phyloP scores from a whole-genome alignment of 176 grass and related monocot species.

The Triticum aestivum region DNA sequence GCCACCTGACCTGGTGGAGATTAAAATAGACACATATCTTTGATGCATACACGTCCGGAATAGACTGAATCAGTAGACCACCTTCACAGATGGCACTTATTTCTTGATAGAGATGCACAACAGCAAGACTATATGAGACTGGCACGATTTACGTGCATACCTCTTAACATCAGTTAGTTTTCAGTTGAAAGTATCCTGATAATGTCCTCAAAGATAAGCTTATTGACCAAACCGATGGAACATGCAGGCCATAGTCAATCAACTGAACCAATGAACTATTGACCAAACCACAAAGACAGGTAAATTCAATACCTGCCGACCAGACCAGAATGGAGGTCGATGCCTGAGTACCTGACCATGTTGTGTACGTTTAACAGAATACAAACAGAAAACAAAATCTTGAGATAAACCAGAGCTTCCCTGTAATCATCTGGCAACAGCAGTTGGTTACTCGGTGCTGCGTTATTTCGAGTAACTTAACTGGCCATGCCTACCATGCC shows the following conservation, averaged over 20 bases:
- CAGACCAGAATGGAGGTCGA: neutral
- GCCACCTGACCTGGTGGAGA: neutral
- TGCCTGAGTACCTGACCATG: neutral
- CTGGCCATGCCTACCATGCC: neutral
- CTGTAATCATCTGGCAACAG: neutral
- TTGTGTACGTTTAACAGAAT: neutral
- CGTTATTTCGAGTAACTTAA: neutral
- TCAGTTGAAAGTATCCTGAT: too few relatives aligned
- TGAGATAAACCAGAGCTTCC: neutral
- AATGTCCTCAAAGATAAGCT: neutral
- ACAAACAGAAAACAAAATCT: neutral
- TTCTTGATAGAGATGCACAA: constrained; percentile 11
- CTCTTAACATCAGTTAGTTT: neutral
- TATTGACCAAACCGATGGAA: neutral
- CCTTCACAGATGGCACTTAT: constrained; percentile 23
- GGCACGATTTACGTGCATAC: neutral
- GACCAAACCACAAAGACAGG: neutral
- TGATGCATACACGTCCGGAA: neutral
- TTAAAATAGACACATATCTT: neutral
- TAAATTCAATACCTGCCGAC: neutral
- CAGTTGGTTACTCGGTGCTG: neutral
- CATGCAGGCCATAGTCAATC: neutral
- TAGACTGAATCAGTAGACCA: neutral
- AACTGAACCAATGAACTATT: neutral
- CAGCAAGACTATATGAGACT: neutral